These are phyloP conservation scores for Rhododendron molle DNA, from an alignment of 148 eudicot genomes.

Conservation along the genomic window DNA sequence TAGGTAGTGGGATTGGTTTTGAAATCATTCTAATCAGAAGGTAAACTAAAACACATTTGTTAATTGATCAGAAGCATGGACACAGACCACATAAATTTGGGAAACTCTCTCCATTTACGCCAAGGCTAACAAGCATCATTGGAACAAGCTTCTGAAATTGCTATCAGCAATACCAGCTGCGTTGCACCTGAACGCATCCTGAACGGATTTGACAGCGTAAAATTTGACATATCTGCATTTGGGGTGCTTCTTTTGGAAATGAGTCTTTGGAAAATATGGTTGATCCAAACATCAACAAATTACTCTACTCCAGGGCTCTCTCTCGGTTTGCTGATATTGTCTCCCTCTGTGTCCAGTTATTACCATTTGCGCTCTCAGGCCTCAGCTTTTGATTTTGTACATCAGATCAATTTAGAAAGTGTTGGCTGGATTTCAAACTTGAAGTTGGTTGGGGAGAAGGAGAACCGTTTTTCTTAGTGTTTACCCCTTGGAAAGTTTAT, in stretches of 20 bases:
- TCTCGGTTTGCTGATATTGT: constrained; percentile 77
- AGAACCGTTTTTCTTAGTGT: not conserved
- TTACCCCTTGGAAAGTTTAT: not conserved
- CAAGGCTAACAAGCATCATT: too few species aligned
- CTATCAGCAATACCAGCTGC: too few species aligned
- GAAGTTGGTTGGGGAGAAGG: not conserved
- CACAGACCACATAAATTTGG: too few species aligned
- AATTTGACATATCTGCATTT: too few species aligned
- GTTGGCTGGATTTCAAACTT: not conserved
- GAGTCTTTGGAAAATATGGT: too few species aligned
- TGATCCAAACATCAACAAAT: constrained; percentile 39
- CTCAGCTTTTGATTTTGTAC: not conserved
- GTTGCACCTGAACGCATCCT: too few species aligned
- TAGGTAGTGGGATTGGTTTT: not conserved
- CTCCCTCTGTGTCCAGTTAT: constrained; percentile 82
- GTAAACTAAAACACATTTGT: not conserved
- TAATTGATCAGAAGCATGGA: not conserved
- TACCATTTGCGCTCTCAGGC: not conserved
- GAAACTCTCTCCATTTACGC: too few species aligned
- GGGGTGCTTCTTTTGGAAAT: too few species aligned
- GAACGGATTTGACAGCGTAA: too few species aligned
- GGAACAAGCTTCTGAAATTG: too few species aligned
- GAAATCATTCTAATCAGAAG: not conserved
- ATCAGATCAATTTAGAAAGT: too few species aligned
- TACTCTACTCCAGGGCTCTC: constrained; percentile 56